phyloP scores from a whole-genome alignment of 768 basidiomycete species.

The Amanita subjunquillea region DNA sequence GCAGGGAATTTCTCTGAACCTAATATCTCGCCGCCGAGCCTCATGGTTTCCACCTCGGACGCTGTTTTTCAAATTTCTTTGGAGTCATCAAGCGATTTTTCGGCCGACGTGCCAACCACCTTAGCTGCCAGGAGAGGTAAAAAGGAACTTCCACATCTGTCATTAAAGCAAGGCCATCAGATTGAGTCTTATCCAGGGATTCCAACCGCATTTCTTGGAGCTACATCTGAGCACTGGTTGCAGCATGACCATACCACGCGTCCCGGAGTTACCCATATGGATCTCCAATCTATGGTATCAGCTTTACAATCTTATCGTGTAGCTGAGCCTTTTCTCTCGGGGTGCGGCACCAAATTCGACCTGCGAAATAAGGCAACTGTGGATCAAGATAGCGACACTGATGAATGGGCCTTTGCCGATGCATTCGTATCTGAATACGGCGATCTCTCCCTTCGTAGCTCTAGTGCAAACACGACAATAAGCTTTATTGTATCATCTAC shows the following conservation, averaged over 20 bases:
- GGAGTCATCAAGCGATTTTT: constrained; percentile 1
- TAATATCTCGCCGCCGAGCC: not conserved
- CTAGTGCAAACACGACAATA: not conserved
- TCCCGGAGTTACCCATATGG: not conserved
- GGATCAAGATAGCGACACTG: not conserved
- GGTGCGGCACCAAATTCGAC: not conserved
- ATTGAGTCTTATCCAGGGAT: constrained; percentile 4
- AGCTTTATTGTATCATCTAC: constrained; percentile 1
- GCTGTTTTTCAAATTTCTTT: constrained; percentile 2
- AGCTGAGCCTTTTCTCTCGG: not conserved
- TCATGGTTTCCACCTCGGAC: constrained; percentile 7
- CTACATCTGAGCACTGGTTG: not conserved
- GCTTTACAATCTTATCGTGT: constrained; percentile 3
- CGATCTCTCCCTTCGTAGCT: constrained; percentile 4
- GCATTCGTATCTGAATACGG: constrained; percentile 4
- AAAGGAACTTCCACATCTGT: not conserved
- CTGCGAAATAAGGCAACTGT: not conserved
- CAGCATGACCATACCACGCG: not conserved
- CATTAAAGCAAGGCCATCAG: not conserved
- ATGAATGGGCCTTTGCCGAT: constrained; percentile 2
- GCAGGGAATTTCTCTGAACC: not conserved
- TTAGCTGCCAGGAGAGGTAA: constrained; percentile 4
- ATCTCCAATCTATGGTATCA: constrained; percentile 3
- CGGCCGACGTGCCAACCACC: not conserved
- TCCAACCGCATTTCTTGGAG: constrained; percentile 5